phyloP scores from a whole-genome alignment of 331 rosid genomes.

The Stylosanthes scabra region DNA sequence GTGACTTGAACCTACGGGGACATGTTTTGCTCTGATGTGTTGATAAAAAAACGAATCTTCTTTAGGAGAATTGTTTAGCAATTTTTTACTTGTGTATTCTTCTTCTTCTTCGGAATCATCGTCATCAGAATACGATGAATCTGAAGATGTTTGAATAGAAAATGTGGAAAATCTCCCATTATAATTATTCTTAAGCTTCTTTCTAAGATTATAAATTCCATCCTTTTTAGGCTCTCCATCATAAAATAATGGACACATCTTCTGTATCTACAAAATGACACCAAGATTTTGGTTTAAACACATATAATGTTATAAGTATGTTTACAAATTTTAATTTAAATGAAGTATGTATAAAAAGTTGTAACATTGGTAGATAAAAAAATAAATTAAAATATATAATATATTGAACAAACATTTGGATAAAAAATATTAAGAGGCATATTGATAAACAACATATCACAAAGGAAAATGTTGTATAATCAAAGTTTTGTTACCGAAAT shows the following conservation, averaged over 20 bases:
- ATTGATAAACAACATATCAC: no score
- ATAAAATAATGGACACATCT: constrained; percentile 88
- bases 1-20: constrained; percentile 53
- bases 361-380: constrained; percentile 4
- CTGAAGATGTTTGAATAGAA: constrained; percentile 41
- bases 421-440: no score
- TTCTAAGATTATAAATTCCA: constrained; percentile 70
- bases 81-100: no score
- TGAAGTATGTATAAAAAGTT: neutral
- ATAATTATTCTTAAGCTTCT: constrained; percentile 53
- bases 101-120: constrained; percentile 41
- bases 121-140: constrained; percentile 40
- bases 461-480: no score
- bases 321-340: constrained; percentile 6
- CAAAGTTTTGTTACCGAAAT: neutral
- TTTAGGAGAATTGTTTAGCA: constrained; percentile 37
- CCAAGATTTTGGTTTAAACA: constrained; percentile 13
- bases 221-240: constrained; percentile 44
- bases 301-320: constrained; percentile 30
- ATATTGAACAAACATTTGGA: no score
- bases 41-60: constrained; percentile 29
- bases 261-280: constrained; percentile 57
- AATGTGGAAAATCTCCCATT: constrained; percentile 42
- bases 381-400: neutral
- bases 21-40: constrained; percentile 21